Base-by-base conservation (phyloP, 2,329 filamentous ascomycete species). In the Fusarium sp. region DNA sequence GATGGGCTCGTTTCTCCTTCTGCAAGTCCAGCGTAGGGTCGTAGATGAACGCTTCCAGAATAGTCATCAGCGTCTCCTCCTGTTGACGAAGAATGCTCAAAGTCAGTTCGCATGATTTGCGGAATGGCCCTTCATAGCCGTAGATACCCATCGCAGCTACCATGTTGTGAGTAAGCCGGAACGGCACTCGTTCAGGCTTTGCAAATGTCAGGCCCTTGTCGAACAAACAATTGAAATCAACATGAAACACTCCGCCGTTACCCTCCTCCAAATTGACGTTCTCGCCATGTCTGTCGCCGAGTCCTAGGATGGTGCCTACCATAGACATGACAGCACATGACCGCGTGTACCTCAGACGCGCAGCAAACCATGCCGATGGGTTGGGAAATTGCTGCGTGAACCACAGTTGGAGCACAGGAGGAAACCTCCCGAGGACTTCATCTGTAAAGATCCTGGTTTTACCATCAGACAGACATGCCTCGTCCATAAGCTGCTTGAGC, bases 281-380 rank as follows among this genome's bases (percentile, higher is more conserved):
- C 76, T 99, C 95, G 56, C 94, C 94, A 77, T 99, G 95, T 5
- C 95, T 89, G 77, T 99, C 95, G 35, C 95, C 95, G 1, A 99
- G 83, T 0, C 91, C 95, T 5, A 99, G 85, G 44, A 98, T 93
- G 53, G 96, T 96, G 45, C 95, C 95, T 5, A 97, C 92, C 86
- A 99, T 99, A n/a, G 93, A 97, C 93, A 99, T 99, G 67, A 99
- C 95, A 10, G 96, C 95, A 71, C 91, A 94, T 1, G 95, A 96
- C 5, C 95, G 88, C 3, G 95, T 96, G 77, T 98, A 99, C 42
- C 89, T 87, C 40, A 98, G 83, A 7, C 95, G 87, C 9, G 94
- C 93, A 3, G 88, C 85, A 75, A 99, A 96, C 95, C 95, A 99
- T 1, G 89, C 84, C 11, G 92, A 91, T 5, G 96, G 93, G 72